Percentiles rank a stretch among this genome's conserved stretches.
Conservation (phyloP, 371 early-diverging fungal genomes). For the Haplosporangium sp. region DNA sequence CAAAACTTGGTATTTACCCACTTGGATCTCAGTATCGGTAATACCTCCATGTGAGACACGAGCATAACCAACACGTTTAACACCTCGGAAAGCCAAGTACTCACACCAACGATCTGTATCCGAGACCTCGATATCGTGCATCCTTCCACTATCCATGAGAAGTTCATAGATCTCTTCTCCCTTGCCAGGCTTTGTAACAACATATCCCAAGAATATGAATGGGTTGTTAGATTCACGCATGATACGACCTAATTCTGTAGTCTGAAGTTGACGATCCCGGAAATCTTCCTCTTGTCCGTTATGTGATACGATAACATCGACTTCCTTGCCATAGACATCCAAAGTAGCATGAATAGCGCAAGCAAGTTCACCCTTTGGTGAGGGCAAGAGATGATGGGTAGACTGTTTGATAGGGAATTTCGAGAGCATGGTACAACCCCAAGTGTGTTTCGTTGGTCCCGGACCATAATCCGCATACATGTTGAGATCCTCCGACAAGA, state of each 20-base stretch:
- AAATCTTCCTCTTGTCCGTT: slow-evolving; percentile 88
- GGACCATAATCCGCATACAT: slow-evolving; percentile 90
- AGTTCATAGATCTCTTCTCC: slow-evolving; percentile 68
- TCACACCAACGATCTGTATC: slow-evolving; percentile 90
- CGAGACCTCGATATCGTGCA: slow-evolving; percentile 82
- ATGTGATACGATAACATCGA: slow-evolving; percentile 89
- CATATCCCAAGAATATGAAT: slow-evolving; percentile 86
- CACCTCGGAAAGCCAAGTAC: slow-evolving; percentile 84
- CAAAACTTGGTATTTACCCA: slow-evolving; percentile 81
- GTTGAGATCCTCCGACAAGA: slow-evolving; percentile 79
- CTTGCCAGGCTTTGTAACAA: slow-evolving; percentile 79
- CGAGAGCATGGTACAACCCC: slow-evolving; percentile 89
- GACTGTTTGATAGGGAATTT: slow-evolving; percentile 85
- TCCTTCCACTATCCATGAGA: slow-evolving; percentile 74
- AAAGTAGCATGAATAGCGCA: slow-evolving; percentile 89
- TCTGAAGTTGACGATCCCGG: slow-evolving; percentile 82
- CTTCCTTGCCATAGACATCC: slow-evolving; percentile 83
- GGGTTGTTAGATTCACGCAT: slow-evolving; percentile 81
- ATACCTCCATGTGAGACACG: slow-evolving; percentile 84
- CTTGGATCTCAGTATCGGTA: slow-evolving; percentile 89
- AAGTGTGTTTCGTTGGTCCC: slow-evolving; percentile 86
- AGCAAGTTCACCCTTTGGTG: slow-evolving; percentile 86
- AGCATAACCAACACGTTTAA: slow-evolving; percentile 82
- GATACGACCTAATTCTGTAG: slow-evolving; percentile 82
- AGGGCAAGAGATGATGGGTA: slow-evolving; percentile 81